Conservation (phyloP, 2,329 filamentous ascomycete species). For the Monosporascus ibericus region DNA sequence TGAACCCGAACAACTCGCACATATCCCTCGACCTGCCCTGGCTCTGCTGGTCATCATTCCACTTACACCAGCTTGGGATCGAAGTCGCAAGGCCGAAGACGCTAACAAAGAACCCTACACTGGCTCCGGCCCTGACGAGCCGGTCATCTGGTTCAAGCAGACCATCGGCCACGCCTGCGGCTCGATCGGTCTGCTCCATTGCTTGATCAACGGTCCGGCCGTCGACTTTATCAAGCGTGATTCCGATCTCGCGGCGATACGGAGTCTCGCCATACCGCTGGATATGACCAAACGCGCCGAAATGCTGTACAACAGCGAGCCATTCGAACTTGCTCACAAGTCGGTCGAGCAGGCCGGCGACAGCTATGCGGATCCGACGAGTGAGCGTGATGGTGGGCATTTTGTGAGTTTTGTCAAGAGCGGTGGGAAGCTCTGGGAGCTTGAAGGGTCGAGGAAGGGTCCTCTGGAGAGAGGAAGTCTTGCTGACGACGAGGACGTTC, state of each 20-base stretch:
- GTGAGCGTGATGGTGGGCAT: conserved; percentile 62
- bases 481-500: conserved; percentile 50
- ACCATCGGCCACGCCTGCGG: conserved; percentile 81
- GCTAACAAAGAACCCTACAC: conserved; percentile 10
- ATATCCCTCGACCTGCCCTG: conserved; percentile 69
- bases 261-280: conserved; percentile 57
- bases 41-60: conserved; percentile 79
- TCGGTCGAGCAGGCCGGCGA: conserved; percentile 63
- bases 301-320: conserved; percentile 63
- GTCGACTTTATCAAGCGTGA: conserved; percentile 45
- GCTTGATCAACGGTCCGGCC: conserved; percentile 62
- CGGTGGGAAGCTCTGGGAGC: conserved; percentile 65
- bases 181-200: conserved; percentile 70
- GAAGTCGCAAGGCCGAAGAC: conserved; percentile 31
- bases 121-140: conserved; percentile 46
- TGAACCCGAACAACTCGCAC: conserved; percentile 67
- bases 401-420: conserved; percentile 77
- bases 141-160: conserved; percentile 78
- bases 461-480: conserved; percentile 61
- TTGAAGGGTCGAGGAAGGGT: conserved; percentile 70
- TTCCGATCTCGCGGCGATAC: conserved; percentile 51
- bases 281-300: conserved; percentile 56
- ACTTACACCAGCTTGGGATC: conserved; percentile 37
- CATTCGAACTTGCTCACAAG: conserved; percentile 68
- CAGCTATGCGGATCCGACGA: conserved; percentile 55